A percentile compares a stretch with the other conserved stretches of the same genome.
Conservation (phyloP, 176 grass and related monocot species). For the Phragmites australis region DNA sequence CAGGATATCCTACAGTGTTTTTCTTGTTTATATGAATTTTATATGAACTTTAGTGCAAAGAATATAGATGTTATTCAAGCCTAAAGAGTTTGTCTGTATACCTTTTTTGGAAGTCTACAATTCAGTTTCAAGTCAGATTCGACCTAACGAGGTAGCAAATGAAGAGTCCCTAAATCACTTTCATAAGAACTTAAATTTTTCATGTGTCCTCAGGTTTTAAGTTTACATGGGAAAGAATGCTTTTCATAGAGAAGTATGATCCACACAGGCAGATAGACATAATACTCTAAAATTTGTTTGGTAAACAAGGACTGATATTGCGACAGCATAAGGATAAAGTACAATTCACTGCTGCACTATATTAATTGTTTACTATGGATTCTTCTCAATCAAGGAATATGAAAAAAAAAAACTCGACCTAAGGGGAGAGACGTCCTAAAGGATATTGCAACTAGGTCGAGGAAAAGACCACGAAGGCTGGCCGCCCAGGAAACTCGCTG, state of each 20-base stretch:
- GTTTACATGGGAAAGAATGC: neutral
- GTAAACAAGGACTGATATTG: neutral
- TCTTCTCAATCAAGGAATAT: neutral
- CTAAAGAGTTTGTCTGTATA: neutral
- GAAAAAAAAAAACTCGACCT: no score
- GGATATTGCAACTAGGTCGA: no score
- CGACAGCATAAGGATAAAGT: neutral
- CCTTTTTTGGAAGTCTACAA: neutral
- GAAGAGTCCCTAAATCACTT: neutral
- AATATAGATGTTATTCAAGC: neutral
- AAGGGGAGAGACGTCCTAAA: no score
- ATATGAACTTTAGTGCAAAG: neutral
- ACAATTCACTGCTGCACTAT: neutral
- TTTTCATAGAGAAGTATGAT: neutral
- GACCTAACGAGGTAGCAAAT: neutral
- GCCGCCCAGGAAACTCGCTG: no score
- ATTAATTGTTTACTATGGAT: neutral
- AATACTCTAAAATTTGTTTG: neutral
- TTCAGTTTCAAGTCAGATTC: neutral
- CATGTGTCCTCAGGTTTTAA: neutral
- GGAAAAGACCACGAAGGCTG: no score
- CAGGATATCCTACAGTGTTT: neutral
- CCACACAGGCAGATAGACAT: no score
- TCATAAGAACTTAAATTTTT: neutral
- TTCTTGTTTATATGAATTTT: no score